Evolutionary conservation across 2,329 filamentous ascomycete species (phyloP), one percentile per base, ranked within the genome.

Genomic region (Rasamsonia emersonii): DNA sequence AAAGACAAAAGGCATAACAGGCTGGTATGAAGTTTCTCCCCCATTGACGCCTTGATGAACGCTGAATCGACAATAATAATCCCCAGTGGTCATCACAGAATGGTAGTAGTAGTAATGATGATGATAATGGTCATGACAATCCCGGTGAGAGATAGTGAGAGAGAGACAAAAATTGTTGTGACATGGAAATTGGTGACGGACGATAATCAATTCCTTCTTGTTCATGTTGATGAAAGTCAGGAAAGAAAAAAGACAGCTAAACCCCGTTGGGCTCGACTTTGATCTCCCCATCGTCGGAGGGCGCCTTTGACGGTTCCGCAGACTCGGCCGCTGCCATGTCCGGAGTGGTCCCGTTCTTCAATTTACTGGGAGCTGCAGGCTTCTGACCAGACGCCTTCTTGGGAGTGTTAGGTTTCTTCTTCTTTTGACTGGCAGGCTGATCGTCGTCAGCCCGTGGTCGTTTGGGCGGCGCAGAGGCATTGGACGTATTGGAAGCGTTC

Each of bases 401-500:
- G 4, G 47, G 46, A n/a, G 41, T 45, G 25, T 54, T 58, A 10
- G 49, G 38, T 33, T 69, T 69, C 50, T 70, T 70, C 53, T 69
- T 70, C 43, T 68, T 66, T 30, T 33, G 35, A 17, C 64, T 65
- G 28, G 59, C 53, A 25, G 64, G 56, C 13, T 60, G 57, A 14
- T 67, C 63, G 4, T 67, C 64, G 25, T 59, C 54, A 25, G 45
- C 47, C 8, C 59, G 43, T 6, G 59, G 43, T 9, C 58, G 54
- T 30, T 61, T 61, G 45, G 46, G 47, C 21, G 48, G 57, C 43
- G 43, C 47, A 9, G 51, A 53, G 16, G 7, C 20, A 23, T 41
- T 49, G 37, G 49, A 39, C 37, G 64, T 35, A 49, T 54, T 38
- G 49, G 57, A 35, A 50, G 64, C 49, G 54, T 62, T 59, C 53